phyloP scores from a whole-genome alignment of 805 yeast genomes.

The Saccharomyces paradoxus region DNA sequence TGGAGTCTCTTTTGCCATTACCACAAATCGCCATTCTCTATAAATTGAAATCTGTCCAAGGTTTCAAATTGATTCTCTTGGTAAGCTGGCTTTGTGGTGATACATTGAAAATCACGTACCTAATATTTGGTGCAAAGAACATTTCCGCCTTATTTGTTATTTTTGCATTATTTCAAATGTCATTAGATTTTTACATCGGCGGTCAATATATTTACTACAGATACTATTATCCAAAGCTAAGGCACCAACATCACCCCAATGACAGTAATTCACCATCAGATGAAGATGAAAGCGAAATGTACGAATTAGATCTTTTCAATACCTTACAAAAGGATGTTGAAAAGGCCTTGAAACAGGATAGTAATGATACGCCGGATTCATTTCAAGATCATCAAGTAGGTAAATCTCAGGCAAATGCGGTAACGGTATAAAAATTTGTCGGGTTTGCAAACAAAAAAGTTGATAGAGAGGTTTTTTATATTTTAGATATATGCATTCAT shows the following conservation, averaged over 20 bases:
- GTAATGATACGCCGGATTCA: background rate
- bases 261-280: background rate
- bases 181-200: conserved; percentile 63
- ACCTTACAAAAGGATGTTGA: background rate
- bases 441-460: background rate
- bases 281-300: background rate
- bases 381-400: background rate
- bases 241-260: background rate
- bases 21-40: conserved; percentile 69
- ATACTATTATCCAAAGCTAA: conserved; percentile 26
- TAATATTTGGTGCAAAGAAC: conserved; percentile 67
- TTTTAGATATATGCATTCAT: background rate
- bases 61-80: conserved; percentile 67
- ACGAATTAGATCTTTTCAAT: background rate
- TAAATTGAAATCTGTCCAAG: conserved; percentile 60
- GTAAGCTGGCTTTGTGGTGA: conserved; percentile 90
- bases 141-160: conserved; percentile 55
- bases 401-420: background rate
- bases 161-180: conserved; percentile 73
- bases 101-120: conserved; percentile 62
- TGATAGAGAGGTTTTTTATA: background rate
- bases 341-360: background rate
- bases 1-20: conserved; percentile 66
- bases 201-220: conserved; percentile 64
- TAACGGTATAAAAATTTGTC: background rate